A percentile compares a stretch with the other conserved stretches of the same genome.
phyloP scores from a whole-genome alignment of 73 alveolate species.

The Blepharisma stoltei region DNA sequence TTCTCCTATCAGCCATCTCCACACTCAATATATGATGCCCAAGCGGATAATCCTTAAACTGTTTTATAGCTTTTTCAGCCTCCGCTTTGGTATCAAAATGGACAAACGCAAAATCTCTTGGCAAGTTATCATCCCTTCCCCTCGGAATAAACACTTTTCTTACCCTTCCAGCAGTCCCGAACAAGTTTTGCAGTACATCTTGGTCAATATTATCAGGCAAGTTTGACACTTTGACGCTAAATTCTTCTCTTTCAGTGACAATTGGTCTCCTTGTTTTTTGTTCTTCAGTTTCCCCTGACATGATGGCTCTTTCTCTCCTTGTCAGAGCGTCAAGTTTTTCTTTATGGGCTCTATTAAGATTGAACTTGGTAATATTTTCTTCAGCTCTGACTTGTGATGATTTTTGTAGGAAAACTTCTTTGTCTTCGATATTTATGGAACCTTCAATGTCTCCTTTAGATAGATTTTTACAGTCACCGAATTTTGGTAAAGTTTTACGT shows the following conservation, averaged over 20 bases:
- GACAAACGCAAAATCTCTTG: constrained; percentile 24
- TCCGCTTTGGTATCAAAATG: not conserved
- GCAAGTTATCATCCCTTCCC: not conserved
- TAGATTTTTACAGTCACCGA: not conserved
- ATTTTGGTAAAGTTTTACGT: not conserved
- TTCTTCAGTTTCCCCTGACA: constrained; percentile 12
- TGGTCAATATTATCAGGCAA: not conserved
- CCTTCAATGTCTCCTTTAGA: not conserved
- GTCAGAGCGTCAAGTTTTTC: not conserved
- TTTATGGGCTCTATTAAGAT: not conserved
- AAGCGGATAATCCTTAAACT: not conserved
- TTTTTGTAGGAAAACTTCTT: constrained; percentile 12
- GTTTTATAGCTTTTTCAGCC: not conserved
- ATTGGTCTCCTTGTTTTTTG: not conserved
- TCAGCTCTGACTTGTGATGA: not conserved
- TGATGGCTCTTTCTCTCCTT: not conserved
- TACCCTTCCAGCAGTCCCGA: not conserved
- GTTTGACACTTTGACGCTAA: constrained; percentile 1
- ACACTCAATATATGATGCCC: constrained; percentile 3
- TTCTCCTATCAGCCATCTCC: constrained; percentile 7
- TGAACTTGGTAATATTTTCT: constrained; percentile 2
- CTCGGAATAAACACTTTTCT: constrained; percentile 6
- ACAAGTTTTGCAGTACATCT: constrained; percentile 4
- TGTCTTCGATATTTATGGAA: not conserved
- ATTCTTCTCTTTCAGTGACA: not conserved